Evolutionary conservation across 139 green algal species (phyloP).

Genomic region (Eudorina sp.): DNA sequence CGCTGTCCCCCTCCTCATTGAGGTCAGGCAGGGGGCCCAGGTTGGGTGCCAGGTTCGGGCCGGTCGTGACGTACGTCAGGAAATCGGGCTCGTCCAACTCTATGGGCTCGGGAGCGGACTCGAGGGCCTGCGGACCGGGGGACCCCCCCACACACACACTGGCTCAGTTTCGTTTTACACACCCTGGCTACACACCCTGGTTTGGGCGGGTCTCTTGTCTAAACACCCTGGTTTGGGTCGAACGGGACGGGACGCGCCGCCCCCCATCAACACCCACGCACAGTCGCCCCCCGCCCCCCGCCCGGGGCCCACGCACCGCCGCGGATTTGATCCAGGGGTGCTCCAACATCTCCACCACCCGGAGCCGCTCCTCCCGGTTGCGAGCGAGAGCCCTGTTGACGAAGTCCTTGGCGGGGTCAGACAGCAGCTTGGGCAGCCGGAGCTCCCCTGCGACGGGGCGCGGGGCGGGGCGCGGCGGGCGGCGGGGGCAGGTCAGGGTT

Average conservation of each 20-base stretch:
- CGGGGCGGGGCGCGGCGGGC: too few relatives aligned
- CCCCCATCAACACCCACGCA: not conserved
- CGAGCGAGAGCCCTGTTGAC: constrained; percentile 27
- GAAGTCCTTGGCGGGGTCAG: constrained; percentile 40
- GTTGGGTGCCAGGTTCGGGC: not conserved
- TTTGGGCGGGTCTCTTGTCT: too few relatives aligned
- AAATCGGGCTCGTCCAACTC: constrained; percentile 38
- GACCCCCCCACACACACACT: too few relatives aligned
- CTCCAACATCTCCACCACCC: constrained; percentile 31
- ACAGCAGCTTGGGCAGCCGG: constrained; percentile 45
- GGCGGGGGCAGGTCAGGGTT: too few relatives aligned
- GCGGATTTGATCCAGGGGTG: constrained; percentile 37
- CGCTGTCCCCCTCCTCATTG: constrained; percentile 21
- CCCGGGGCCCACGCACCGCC: not conserved
- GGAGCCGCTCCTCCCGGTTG: not conserved
- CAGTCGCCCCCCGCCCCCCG: not conserved
- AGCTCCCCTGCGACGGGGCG: constrained; percentile 20
- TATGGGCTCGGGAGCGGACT: constrained; percentile 15
- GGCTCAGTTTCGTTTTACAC: too few relatives aligned
- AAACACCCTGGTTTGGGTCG: too few relatives aligned
- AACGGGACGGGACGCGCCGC: too few relatives aligned
- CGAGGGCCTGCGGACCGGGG: constrained; percentile 7
- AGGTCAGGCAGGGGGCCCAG: constrained; percentile 37
- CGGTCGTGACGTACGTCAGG: not conserved
- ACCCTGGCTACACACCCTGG: too few relatives aligned